Base-by-base conservation (phyloP, 441 rosid genomes). In the Jatropha multifida region DNA sequence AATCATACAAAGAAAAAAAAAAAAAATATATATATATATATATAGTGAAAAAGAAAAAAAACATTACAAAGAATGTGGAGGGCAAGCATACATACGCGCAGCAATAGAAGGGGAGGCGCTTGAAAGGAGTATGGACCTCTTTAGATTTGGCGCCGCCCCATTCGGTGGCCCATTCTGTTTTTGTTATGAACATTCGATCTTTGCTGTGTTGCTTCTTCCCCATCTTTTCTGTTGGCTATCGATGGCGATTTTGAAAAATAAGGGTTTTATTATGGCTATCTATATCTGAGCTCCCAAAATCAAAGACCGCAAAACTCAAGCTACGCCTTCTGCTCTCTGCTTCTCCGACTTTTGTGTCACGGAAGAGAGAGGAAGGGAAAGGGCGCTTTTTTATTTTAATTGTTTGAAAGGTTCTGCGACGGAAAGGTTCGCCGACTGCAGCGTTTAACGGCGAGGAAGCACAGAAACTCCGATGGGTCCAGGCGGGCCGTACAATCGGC, bases 141-240 rank as follows among this genome's bases (percentile, higher is more conserved):
- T 86, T 96, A 71, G 94, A 87, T 83, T 96, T 96, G 72, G 98
- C 97, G 68, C 99, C 99, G 42, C 99, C 97, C 99, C 98, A 96
- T 72, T 96, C 99, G 37, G 97, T 96, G 73, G 97, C 97, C 99
- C 97, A 95, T 81, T 93, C 99, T 76, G 94, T 93, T 79, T 89
- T 92, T 68, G 98, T 95, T 71, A 93, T 90, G 87, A 52, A 93
- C 98, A 93, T 95, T 13, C 97, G 86, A 74, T 93, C 97, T 72
- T 95, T 92, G 85, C 97, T 93, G 81, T 95, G 98, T 84, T 93
- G 97, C 73, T 95, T 95, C 91, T 90, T 90, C 90, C 94, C 94
- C 94, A 90, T 92, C 80, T 78, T 68, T 42, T 72, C 66, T 60
- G 17, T 38, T 58, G 7, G 62, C 8, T 9, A 26, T 23, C 38